Evolutionary conservation across 257 asterid species (phyloP).

Genomic region (Fraxinus pennsylvanica): DNA sequence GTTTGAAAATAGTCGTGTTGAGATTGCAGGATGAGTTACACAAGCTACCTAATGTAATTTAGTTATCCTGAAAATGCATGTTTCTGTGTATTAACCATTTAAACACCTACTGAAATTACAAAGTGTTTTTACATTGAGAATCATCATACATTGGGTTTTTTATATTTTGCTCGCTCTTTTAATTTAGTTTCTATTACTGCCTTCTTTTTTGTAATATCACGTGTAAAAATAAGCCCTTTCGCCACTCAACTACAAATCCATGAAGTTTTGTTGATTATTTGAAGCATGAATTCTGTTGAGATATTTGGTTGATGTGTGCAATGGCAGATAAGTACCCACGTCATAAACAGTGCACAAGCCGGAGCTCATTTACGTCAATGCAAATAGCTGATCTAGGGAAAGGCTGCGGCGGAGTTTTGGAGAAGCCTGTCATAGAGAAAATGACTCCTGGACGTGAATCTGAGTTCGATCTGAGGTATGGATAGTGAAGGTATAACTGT

Average conservation of each 20-base stretch:
- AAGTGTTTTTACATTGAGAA: background rate
- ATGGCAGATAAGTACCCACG: slow-evolving; percentile 60
- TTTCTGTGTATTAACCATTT: background rate
- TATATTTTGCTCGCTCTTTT: background rate
- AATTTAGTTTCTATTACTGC: background rate
- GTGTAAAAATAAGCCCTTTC: slow-evolving; percentile 7
- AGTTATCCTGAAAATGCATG: background rate
- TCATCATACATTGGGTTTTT: background rate
- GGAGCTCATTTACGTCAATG: slow-evolving; percentile 50
- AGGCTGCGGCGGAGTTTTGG: slow-evolving; percentile 91
- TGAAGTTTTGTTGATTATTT: background rate
- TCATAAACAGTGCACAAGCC: slow-evolving; percentile 62
- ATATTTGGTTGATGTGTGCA: slow-evolving; percentile 30
- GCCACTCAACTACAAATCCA: slow-evolving; percentile 10
- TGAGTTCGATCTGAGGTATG: slow-evolving; percentile 91
- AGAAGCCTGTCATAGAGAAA: slow-evolving; percentile 82
- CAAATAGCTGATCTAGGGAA: slow-evolving; percentile 61
- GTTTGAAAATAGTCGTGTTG: background rate
- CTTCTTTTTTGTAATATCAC: background rate
- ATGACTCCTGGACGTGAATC: slow-evolving; percentile 91
- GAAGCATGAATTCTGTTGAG: slow-evolving; percentile 15
- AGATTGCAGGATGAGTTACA: background rate
- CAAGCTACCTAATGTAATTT: background rate
- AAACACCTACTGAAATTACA: background rate
- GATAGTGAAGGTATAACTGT: slow-evolving; percentile 16